These are phyloP conservation scores for Curvularia hawaiiensis DNA, from an alignment of 2,329 filamentous ascomycete genomes.

Conservation along the genomic window DNA sequence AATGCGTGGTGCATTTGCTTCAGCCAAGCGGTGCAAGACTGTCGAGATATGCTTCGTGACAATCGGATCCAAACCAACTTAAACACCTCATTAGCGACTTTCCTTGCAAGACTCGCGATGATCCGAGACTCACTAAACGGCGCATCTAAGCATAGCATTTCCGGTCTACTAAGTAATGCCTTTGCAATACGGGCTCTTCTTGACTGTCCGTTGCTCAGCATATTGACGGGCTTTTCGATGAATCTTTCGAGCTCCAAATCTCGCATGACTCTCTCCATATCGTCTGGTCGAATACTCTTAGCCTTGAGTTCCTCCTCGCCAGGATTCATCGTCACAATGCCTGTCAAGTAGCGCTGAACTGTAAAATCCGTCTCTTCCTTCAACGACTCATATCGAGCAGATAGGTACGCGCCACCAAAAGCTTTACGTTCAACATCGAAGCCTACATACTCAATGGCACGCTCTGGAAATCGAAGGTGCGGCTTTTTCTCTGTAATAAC, in stretches of 20 bases:
- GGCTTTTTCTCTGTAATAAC: conserved; percentile 59
- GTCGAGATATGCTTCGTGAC: conserved; percentile 74
- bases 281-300: conserved; percentile 53
- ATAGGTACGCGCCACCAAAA: conserved; percentile 73
- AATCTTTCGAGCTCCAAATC: conserved; percentile 73
- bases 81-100: conserved; percentile 2
- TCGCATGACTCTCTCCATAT: conserved; percentile 65
- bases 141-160: conserved; percentile 81
- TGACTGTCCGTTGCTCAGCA: conserved; percentile 92
- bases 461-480: conserved; percentile 62
- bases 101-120: neutral
- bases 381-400: conserved; percentile 86
- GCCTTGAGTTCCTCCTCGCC: conserved; percentile 55
- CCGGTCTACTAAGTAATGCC: conserved; percentile 77
- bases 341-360: conserved; percentile 77
- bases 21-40: conserved; percentile 71
- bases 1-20: conserved; percentile 70
- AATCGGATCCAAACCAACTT: conserved; percentile 86
- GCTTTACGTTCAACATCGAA: conserved; percentile 76
- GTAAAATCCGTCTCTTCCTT: conserved; percentile 89
- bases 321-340: conserved; percentile 83
- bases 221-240: conserved; percentile 81
- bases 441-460: conserved; percentile 86
- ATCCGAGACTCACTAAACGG: conserved; percentile 69
- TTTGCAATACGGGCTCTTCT: conserved; percentile 86